These are phyloP conservation scores for Dendrobium chrysotoxum DNA, from an alignment of 106 monocot genomes.

Conservation along the genomic window DNA sequence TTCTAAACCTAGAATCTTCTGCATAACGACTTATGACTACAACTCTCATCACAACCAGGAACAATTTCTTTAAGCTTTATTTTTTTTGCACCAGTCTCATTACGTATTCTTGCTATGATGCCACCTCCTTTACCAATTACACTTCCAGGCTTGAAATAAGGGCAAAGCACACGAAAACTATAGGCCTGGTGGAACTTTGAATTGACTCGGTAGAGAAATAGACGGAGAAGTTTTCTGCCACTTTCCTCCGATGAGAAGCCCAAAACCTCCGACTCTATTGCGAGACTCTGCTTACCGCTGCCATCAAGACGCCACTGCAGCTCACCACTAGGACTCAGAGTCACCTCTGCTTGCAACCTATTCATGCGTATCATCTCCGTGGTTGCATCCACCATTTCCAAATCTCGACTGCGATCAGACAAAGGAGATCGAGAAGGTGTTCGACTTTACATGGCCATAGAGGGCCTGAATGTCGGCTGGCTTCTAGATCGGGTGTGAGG, in stretches of 20 bases:
- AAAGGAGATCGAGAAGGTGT: neutral
- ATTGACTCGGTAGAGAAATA: slow-evolving; percentile 17
- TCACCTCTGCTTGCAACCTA: slow-evolving; percentile 33
- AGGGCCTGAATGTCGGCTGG: too few species aligned
- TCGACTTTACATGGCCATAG: too few species aligned
- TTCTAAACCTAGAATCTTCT: slow-evolving; percentile 29
- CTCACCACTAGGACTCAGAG: slow-evolving; percentile 20
- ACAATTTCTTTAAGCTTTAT: slow-evolving; percentile 67
- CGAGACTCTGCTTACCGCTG: slow-evolving; percentile 25
- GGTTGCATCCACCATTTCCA: slow-evolving; percentile 3
- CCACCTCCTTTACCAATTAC: slow-evolving; percentile 91
- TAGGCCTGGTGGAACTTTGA: slow-evolving; percentile 30
- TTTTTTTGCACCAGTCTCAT: slow-evolving; percentile 76
- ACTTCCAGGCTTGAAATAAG: slow-evolving; percentile 63
- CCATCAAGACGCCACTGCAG: slow-evolving; percentile 37
- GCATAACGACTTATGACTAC: slow-evolving; percentile 59
- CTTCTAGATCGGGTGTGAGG: too few species aligned
- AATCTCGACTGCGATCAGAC: neutral
- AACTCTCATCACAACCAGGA: slow-evolving; percentile 71
- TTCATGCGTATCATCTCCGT: slow-evolving; percentile 33
- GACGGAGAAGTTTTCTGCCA: slow-evolving; percentile 52
- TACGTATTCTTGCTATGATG: slow-evolving; percentile 69
- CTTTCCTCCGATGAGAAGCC: slow-evolving; percentile 60
- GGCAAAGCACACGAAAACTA: slow-evolving; percentile 78
- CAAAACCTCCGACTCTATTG: slow-evolving; percentile 55